Evolutionary conservation across 2,329 filamentous ascomycete genomes (phyloP).

Genomic region (Talaromyces albobiverticillius): DNA sequence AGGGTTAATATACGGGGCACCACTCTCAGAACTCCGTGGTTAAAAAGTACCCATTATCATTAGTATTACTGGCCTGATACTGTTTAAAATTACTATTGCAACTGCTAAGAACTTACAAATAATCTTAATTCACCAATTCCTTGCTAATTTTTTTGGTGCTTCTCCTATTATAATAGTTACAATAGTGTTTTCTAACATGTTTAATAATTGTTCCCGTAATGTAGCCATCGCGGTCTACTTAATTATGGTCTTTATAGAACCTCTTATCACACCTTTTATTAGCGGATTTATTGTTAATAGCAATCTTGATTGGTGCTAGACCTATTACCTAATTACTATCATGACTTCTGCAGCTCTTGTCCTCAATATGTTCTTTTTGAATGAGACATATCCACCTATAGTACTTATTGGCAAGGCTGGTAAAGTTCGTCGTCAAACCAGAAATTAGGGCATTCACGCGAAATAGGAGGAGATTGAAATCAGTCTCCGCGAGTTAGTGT

Average conservation of each 20-base stretch:
- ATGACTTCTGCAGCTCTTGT: conserved; percentile 54
- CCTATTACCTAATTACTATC: conserved; percentile 52
- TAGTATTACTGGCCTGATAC: conserved; percentile 49
- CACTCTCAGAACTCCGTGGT: conserved; percentile 52
- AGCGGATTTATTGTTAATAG: conserved; percentile 54
- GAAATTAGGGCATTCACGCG: conserved; percentile 63
- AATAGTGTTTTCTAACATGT: conserved; percentile 57
- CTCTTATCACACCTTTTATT: conserved; percentile 53
- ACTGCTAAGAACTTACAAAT: conserved; percentile 53
- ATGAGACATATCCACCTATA: conserved; percentile 59
- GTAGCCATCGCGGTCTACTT: conserved; percentile 50
- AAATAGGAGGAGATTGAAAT: conserved; percentile 56
- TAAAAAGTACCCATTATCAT: conserved; percentile 48
- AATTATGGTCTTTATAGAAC: conserved; percentile 52
- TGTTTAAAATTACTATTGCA: conserved; percentile 52
- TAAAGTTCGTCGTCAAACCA: conserved; percentile 53
- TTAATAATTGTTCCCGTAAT: conserved; percentile 46
- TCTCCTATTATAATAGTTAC: conserved; percentile 54
- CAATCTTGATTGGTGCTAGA: conserved; percentile 55
- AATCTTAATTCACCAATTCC: conserved; percentile 52
- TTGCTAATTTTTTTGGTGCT: conserved; percentile 52
- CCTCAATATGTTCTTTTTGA: conserved; percentile 52
- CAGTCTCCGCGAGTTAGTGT: conserved; percentile 47
- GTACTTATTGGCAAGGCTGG: conserved; percentile 56
- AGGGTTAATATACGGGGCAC: conserved; percentile 51